phyloP scores from a whole-genome alignment of 305 asterid genomes.

The Fraxinus xanthoxyloides region DNA sequence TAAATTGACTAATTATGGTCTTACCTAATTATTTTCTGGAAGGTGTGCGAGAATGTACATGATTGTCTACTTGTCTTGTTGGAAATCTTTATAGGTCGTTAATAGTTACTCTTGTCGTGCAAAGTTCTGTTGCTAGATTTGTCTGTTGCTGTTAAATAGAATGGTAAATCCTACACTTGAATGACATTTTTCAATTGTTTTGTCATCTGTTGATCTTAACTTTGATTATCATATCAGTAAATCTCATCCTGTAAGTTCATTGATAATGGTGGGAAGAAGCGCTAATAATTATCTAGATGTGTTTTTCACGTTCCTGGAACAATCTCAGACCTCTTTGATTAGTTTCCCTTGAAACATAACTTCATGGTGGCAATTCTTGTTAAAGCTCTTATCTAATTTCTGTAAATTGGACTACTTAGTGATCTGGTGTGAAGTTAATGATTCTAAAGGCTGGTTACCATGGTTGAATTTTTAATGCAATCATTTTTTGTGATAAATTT shows the following conservation, averaged over 20 bases:
- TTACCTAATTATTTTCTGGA: constrained; percentile 6
- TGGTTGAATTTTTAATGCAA: background rate
- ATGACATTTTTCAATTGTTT: background rate
- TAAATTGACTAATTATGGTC: background rate
- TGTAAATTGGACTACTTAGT: background rate
- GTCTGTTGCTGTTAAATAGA: background rate
- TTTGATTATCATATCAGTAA: background rate
- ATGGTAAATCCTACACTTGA: background rate
- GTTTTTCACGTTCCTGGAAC: background rate
- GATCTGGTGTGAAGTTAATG: background rate
- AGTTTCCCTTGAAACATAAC: background rate
- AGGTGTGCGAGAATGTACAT: constrained; percentile 1
- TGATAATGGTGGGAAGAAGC: background rate
- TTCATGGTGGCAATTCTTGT: background rate
- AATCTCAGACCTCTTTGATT: background rate
- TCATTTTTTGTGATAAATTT: background rate
- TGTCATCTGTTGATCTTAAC: background rate
- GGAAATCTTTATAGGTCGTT: background rate
- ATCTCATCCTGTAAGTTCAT: background rate
- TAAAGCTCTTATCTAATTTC: background rate
- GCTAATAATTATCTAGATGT: background rate
- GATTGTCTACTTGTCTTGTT: background rate
- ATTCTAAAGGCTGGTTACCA: background rate
- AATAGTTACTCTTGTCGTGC: background rate
- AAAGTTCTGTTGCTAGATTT: background rate